Base-by-base conservation (phyloP, 768 basidiomycete genomes). In the Boletus tomentosulus region DNA sequence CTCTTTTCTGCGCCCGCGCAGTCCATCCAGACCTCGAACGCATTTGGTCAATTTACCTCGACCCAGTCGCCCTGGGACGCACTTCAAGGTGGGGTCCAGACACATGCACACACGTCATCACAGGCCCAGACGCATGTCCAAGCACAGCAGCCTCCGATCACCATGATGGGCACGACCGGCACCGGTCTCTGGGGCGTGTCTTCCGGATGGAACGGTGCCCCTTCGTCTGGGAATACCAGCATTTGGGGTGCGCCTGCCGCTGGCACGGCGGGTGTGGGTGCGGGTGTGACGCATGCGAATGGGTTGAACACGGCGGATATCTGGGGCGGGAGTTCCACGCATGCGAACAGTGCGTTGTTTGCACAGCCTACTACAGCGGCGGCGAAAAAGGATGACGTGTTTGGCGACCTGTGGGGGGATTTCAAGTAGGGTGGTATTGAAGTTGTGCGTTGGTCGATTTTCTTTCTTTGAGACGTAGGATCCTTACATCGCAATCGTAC, bases 331-430 rank as follows among this genome's bases (percentile, higher is more conserved):
- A 41, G 66, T n/a, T 50, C 66, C 6, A 45, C 67, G 8, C 58
- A 61, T 30, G 75, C 78, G 59, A 46, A 70, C 15, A 77, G 74
- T 53, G 70, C 66, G 50, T 57, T 74, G 57, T 62, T 64, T 47
- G 56, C 68, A 28, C 65, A 68, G 48, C 57, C 30, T 13, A 27
- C 73, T 1, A 22, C 71, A n/a, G n/a, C n/a, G n/a, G 56, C 64
- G 46, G 66, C 71, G 55, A 85, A 87, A 74, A 86, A 80, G 70
- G 89, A 90, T 57, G 89, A 92, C 61, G 83, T 75, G 7, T 92
- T 92, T 64, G 88, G 86, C 7, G 88, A 92, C 69, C 68, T 92
- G 46, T 92, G 90, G 90, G 87, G 88, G 46, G 82, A 84, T 37
- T 89, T 89, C 69, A 90, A 90, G 76, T 91, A 76, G 41, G n/a